Evolutionary conservation across 1,284 basidiomycete species (phyloP).

Genomic region (Cryptococcus deneoformans): DNA sequence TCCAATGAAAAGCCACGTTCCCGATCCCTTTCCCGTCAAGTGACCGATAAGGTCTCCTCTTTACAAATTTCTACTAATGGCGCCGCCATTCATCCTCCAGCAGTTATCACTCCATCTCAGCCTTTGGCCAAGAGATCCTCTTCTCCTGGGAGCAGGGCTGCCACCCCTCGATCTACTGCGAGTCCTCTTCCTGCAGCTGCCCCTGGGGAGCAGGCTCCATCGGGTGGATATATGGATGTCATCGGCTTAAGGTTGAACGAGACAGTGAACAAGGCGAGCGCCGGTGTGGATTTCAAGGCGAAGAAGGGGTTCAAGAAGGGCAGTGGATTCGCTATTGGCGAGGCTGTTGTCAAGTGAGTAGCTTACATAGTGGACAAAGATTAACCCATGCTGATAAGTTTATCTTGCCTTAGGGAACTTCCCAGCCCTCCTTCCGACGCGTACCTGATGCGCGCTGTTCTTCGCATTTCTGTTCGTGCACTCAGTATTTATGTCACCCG

Average conservation of each 20-base stretch:
- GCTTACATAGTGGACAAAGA: slow-evolving; percentile 8
- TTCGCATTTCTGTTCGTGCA: slow-evolving; percentile 45
- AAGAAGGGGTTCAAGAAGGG: slow-evolving; percentile 47
- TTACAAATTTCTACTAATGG: slow-evolving; percentile 10
- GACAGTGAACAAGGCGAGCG: slow-evolving; percentile 46
- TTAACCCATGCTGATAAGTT: neutral
- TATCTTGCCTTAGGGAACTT: slow-evolving; percentile 28
- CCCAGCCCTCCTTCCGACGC: slow-evolving; percentile 43
- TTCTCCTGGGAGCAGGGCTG: slow-evolving; percentile 28
- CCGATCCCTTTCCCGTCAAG: slow-evolving; percentile 30
- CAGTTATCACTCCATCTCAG: slow-evolving; percentile 13
- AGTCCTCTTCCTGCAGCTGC: slow-evolving; percentile 14
- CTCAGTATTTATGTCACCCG: slow-evolving; percentile 49
- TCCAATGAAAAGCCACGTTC: slow-evolving; percentile 22
- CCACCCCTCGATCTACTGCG: slow-evolving; percentile 23
- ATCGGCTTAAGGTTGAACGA: slow-evolving; percentile 48
- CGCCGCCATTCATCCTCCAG: neutral
- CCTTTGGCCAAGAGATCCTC: slow-evolving; percentile 21
- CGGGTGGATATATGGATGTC: slow-evolving; percentile 47
- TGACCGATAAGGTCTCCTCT: slow-evolving; percentile 31
- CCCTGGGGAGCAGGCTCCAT: slow-evolving; percentile 12
- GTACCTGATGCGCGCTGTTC: slow-evolving; percentile 48
- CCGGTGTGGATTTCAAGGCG: slow-evolving; percentile 46
- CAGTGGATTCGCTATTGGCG: slow-evolving; percentile 45
- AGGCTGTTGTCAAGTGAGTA: slow-evolving; percentile 45